These are phyloP conservation scores for Thuja plicata DNA, from an alignment of 83 land plant species.

Conservation along the genomic window DNA sequence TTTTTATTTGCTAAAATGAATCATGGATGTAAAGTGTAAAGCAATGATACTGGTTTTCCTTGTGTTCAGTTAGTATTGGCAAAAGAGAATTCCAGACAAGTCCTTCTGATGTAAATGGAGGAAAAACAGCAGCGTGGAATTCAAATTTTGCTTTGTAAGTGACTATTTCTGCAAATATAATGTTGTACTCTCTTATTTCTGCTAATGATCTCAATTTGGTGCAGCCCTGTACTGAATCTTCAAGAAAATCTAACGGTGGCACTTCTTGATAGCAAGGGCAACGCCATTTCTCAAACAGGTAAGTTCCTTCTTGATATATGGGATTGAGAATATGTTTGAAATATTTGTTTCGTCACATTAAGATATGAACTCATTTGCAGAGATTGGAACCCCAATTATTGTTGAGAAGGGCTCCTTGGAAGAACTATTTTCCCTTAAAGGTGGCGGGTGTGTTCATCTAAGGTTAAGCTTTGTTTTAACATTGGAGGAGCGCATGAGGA, in stretches of 20 bases:
- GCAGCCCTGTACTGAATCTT: neutral
- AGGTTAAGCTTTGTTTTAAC: slow-evolving; percentile 37
- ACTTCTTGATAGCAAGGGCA: slow-evolving; percentile 27
- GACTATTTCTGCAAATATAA: neutral
- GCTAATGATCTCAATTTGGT: neutral
- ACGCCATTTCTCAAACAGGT: slow-evolving; percentile 31
- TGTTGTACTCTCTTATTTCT: neutral
- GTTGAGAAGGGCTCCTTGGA: slow-evolving; percentile 37
- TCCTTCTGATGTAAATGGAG: neutral
- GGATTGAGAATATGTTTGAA: neutral
- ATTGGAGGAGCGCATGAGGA: slow-evolving; percentile 34
- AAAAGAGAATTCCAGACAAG: neutral
- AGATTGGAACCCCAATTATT: slow-evolving; percentile 36
- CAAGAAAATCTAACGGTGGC: slow-evolving; percentile 35
- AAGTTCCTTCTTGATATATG: neutral
- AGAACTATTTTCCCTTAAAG: slow-evolving; percentile 26
- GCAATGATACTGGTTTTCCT: neutral
- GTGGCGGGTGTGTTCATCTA: slow-evolving; percentile 37
- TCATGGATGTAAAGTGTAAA: neutral
- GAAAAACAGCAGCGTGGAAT: neutral
- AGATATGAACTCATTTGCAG: slow-evolving; percentile 14
- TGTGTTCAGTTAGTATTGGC: neutral
- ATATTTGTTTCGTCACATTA: neutral
- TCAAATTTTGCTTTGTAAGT: neutral
- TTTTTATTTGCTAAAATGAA: neutral